phyloP scores from a whole-genome alignment of 192 early-diverging fungal genomes.

The Linnemannia schmuckeri region DNA sequence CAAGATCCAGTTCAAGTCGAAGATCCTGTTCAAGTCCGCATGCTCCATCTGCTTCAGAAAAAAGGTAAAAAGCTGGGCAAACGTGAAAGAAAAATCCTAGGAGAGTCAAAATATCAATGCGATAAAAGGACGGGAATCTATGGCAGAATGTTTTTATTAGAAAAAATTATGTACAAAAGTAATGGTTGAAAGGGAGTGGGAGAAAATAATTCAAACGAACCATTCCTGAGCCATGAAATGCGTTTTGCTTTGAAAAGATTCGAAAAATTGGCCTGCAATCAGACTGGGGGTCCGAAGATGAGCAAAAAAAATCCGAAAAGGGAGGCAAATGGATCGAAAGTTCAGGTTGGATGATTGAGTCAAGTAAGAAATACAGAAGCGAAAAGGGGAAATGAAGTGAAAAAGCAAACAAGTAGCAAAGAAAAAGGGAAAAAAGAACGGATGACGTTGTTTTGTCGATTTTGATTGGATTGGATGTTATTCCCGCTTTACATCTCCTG shows the following conservation, averaged over 20 bases:
- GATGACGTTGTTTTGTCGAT: background rate
- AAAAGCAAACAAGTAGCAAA: constrained; percentile 3
- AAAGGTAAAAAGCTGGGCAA: background rate
- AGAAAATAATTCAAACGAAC: background rate
- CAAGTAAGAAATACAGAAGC: constrained; percentile 34
- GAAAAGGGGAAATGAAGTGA: background rate
- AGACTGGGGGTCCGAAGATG: background rate
- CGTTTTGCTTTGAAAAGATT: background rate
- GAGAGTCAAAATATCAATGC: background rate
- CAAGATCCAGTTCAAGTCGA: no score
- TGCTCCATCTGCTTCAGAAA: background rate
- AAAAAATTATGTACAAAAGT: constrained; percentile 7
- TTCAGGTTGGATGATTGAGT: constrained; percentile 17
- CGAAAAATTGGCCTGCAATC: background rate
- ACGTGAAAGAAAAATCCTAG: background rate
- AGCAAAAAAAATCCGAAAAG: background rate
- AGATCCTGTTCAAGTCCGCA: background rate
- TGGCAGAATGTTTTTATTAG: constrained; percentile 2
- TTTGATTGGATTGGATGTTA: background rate
- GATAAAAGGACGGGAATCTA: background rate
- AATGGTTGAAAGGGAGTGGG: background rate
- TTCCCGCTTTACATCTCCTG: constrained; percentile 70
- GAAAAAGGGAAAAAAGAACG: constrained; percentile 7
- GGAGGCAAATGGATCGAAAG: background rate
- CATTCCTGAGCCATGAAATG: background rate